A percentile compares a stretch with the other conserved stretches of the same genome.
These are phyloP conservation scores for Lablab purpureus DNA, from an alignment of 306 rosid genomes.

Conservation along the genomic window DNA sequence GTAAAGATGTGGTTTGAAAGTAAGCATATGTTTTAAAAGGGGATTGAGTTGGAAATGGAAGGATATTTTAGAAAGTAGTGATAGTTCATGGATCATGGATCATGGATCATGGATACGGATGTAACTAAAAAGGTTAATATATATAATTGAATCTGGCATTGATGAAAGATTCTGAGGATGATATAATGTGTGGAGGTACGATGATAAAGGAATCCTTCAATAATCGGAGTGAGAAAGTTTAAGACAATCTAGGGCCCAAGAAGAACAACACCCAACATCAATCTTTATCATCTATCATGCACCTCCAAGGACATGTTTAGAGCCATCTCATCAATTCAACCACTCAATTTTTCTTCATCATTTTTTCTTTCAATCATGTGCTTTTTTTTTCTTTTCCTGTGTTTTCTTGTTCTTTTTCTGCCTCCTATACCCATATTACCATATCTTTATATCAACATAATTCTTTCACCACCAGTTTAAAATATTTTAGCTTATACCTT, in stretches of 20 bases:
- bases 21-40: too few species aligned
- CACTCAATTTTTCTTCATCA: background rate
- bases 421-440: background rate
- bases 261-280: constrained; percentile 33
- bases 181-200: constrained; percentile 15
- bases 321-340: constrained; percentile 2
- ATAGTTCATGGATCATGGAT: background rate
- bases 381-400: background rate
- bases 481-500: too few species aligned
- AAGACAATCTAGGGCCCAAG: constrained; percentile 40
- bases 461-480: background rate
- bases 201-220: constrained; percentile 22
- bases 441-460: background rate
- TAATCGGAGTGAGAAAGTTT: constrained; percentile 10
- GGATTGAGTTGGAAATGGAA: background rate
- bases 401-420: background rate
- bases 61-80: background rate
- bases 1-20: too few species aligned
- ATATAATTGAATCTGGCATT: constrained; percentile 21
- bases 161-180: background rate
- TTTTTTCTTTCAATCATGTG: background rate
- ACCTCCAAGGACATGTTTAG: background rate
- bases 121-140: background rate
- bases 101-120: background rate
- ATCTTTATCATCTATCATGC: constrained; percentile 40